Base-by-base conservation (phyloP, 192 early-diverging fungal species). In the Chytriomyces sp. region DNA sequence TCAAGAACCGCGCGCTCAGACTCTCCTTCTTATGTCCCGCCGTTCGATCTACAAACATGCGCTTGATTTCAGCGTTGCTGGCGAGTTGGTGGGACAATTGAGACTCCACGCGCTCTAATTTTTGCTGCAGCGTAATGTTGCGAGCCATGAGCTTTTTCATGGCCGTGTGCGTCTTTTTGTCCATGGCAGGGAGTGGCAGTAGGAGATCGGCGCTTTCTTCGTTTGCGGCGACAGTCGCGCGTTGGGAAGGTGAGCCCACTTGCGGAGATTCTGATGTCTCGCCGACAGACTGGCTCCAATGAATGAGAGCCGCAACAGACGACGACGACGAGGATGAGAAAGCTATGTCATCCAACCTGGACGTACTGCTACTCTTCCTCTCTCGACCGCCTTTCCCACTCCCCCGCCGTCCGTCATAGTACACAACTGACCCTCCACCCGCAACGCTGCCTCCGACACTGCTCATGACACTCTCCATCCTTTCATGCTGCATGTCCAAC, bases 401-500 rank as follows among this genome's bases (percentile, higher is more conserved):
- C n/a, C n/a, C n/a, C n/a, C n/a, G n/a, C n/a, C n/a, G n/a, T n/a
- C n/a, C n/a, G n/a, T n/a, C n/a, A n/a, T n/a, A n/a, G 41, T 10
- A 7, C 19, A 10, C 41, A 7, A 7, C 7, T 19, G 14, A 22
- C 12, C 44, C 44, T 22, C 12, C 44, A 49, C 44, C 44, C 14
- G 44, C 44, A 19, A 31, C 26, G 4, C 37, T 62, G 5, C 28
- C 28, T 31, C 12, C 68, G 4, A 30, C 53, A n/a, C 39, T 38
- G 7, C 59, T 40, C 57, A 54, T 54, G 22, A 57, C 62, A 53
- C 26, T 19, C 41, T 77, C 75, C 41, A 77, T 41, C 61, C 66
- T 70, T 39, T 77, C 69, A 41, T 77, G 75, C 61, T 77, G 75
- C 26, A 66, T 17, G 39, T 77, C 75, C 31, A 77, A n/a, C 4